Percentiles rank a stretch among this genome's conserved stretches.
Evolutionary conservation across 306 rosid species (phyloP).

Genomic region (Cucurbita ficifolia): DNA sequence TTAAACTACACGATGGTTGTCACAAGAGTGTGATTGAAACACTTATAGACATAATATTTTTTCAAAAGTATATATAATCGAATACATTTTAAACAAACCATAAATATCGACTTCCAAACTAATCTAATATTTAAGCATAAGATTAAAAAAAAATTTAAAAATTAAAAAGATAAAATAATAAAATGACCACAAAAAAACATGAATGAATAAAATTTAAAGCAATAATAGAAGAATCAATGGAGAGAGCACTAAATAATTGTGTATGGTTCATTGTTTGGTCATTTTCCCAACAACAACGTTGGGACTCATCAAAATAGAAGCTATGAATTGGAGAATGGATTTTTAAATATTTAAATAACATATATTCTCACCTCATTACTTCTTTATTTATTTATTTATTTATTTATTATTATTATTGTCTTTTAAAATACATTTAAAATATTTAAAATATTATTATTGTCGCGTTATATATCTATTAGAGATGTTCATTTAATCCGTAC

Average conservation of each 20-base stretch:
- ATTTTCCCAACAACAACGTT: background rate
- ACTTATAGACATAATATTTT: too few species aligned
- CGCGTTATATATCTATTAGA: too few species aligned
- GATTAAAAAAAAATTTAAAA: too few species aligned
- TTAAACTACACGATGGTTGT: too few species aligned
- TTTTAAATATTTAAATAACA: background rate
- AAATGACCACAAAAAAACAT: background rate
- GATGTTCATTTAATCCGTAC: too few species aligned
- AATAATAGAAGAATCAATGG: background rate
- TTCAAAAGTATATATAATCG: too few species aligned
- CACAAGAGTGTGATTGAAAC: too few species aligned
- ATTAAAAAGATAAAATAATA: background rate
- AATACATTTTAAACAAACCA: too few species aligned
- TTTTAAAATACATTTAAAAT: background rate
- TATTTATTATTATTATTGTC: too few species aligned
- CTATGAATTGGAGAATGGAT: background rate
- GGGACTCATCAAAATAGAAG: background rate
- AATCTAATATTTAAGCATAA: too few species aligned
- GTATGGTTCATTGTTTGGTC: constrained; percentile 1
- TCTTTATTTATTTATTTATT: background rate
- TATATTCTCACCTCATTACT: background rate
- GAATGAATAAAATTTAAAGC: background rate
- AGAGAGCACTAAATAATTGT: background rate
- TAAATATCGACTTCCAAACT: too few species aligned
- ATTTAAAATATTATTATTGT: background rate